Conservation (phyloP, 2,329 filamentous ascomycete genomes). For the Aspergillus luchuensis region DNA sequence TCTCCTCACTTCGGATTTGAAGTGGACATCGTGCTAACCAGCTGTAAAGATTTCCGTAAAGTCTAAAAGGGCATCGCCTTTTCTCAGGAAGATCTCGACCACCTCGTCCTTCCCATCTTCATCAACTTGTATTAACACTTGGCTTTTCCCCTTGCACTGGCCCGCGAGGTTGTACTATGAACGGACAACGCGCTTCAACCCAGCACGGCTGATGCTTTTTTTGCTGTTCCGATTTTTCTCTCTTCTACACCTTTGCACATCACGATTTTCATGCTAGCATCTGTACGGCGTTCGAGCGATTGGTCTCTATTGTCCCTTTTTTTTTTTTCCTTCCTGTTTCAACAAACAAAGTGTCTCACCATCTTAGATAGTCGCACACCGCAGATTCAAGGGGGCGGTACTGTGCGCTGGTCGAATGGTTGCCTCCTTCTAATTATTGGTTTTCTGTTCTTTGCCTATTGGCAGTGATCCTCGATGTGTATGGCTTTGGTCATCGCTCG, state of each 20-base stretch:
- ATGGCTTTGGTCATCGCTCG: neutral
- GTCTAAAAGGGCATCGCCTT: slow-evolving; percentile 44
- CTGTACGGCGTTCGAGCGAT: slow-evolving; percentile 50
- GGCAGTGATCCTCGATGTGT: slow-evolving; percentile 13
- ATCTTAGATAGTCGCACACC: slow-evolving; percentile 45
- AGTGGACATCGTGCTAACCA: slow-evolving; percentile 5
- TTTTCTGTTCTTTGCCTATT: slow-evolving; percentile 27
- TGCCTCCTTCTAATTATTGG: slow-evolving; percentile 40
- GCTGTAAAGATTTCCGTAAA: slow-evolving; percentile 62
- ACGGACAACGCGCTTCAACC: slow-evolving; percentile 19
- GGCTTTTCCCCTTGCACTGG: slow-evolving; percentile 21
- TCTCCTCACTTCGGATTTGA: neutral
- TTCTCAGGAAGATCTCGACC: slow-evolving; percentile 22
- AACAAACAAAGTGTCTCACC: slow-evolving; percentile 30
- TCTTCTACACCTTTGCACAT: slow-evolving; percentile 24
- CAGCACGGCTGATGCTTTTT: slow-evolving; percentile 14
- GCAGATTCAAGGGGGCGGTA: slow-evolving; percentile 42
- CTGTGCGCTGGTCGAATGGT: slow-evolving; percentile 47
- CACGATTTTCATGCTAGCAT: slow-evolving; percentile 47
- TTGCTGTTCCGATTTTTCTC: slow-evolving; percentile 1
- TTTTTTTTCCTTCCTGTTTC: slow-evolving; percentile 13
- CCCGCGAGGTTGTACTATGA: slow-evolving; percentile 20
- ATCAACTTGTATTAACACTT: slow-evolving; percentile 33
- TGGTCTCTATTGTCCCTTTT: slow-evolving; percentile 22
- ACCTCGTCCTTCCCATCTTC: slow-evolving; percentile 21